Conservation (phyloP, 2,329 filamentous ascomycete genomes). For the Parascedosporium putredinis region DNA sequence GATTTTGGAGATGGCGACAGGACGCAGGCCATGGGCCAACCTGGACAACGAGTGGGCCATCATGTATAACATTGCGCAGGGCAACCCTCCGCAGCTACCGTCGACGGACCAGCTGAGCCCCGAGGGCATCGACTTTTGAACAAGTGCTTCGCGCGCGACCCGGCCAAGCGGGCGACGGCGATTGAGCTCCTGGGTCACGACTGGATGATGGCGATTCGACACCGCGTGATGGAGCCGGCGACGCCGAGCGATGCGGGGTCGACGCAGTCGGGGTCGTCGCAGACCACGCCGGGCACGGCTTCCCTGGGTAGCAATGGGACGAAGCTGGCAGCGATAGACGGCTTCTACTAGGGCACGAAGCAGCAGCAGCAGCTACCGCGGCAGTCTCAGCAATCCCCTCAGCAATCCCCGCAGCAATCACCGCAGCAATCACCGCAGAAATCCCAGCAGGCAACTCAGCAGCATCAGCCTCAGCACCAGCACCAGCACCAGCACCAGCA, state of each 20-base stretch:
- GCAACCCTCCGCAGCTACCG: constrained; percentile 82
- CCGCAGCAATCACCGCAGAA: no score
- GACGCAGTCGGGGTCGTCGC: constrained; percentile 13
- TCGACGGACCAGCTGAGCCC: constrained; percentile 72
- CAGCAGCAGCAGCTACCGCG: not conserved
- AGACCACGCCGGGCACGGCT: not conserved
- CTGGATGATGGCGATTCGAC: constrained; percentile 65
- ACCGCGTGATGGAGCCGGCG: constrained; percentile 52
- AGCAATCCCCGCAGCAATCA: no score
- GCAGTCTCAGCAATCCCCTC: no score
- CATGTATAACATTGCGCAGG: constrained; percentile 99
- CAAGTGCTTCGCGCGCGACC: constrained; percentile 79
- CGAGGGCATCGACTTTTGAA: constrained; percentile 79
- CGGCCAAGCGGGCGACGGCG: constrained; percentile 66
- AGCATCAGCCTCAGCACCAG: no score
- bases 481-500: no score
- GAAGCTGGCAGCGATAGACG: not conserved
- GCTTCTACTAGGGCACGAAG: constrained; percentile 7
- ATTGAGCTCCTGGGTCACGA: constrained; percentile 88
- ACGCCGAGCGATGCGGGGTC: constrained; percentile 50
- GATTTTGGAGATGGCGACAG: constrained; percentile 94
- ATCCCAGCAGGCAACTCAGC: no score
- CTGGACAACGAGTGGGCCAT: constrained; percentile 99
- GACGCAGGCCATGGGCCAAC: constrained; percentile 84
- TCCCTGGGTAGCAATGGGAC: not conserved